Evolutionary conservation across 2,329 filamentous ascomycete genomes (phyloP), one percentile per base, ranked within the genome.

Genomic region (Thielaviopsis populi): DNA sequence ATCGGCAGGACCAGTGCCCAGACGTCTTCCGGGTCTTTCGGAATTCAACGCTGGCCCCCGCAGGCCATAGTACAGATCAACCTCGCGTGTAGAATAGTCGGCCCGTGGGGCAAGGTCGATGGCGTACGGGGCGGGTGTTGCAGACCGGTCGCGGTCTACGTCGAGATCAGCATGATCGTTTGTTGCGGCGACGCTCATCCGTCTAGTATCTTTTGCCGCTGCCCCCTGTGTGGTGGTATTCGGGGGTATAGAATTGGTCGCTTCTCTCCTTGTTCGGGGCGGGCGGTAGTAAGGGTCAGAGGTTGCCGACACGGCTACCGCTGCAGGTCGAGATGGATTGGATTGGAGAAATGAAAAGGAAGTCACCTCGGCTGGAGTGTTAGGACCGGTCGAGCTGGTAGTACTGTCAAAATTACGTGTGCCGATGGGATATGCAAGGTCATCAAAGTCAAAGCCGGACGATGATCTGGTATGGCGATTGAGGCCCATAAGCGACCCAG

Each of bases 1-100:
- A 75, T 99, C 92, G 8, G 91, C 91, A 1, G 94, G 94, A 0
- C 94, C 94, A 3, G 94, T 99, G 70, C 94, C 92, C 61, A 96
- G 78, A 71, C 89, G 92, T 60, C 94, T 82, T 22, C 88, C 90
- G 0, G 88, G 87, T 2, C 84, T 84, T 66, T 90, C 88, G 1
- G 90, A 88, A 69, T 87, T 91, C 13, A 97, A 76, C 0, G 92
- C 90, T 22, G 91, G 89, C 0, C 94, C 94, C 41, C 94, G 84
- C 33, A 61, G 43, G 10, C 91, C 88, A 70, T 99, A 97, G 74
- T 97, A 97, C 70, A 96, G 96, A 73, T 99, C 94, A 0, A 95
- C 90, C 73, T 99, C 94, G 64, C 94, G 86, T 0, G 92, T 94
- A 1, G 91, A 87, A 71, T 97, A 97, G 71, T 99, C 92, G 1